Base-by-base conservation (phyloP, 768 basidiomycete genomes). In the Serendipita sp. region DNA sequence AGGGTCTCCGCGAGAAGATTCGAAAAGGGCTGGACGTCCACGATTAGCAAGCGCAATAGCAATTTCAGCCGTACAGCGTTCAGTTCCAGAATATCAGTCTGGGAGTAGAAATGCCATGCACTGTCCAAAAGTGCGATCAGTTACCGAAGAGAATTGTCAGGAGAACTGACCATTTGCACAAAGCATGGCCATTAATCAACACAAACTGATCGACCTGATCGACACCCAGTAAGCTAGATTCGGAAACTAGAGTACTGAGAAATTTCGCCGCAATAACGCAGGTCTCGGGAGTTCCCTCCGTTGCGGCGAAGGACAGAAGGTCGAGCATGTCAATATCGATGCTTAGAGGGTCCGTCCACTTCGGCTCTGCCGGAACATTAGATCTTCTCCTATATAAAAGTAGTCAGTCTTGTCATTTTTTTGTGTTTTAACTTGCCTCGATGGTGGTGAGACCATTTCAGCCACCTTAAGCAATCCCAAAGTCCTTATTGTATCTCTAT, bases 191-290 rank as follows among this genome's bases (percentile, higher is more conserved):
- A 67, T 88, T 86, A 54, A 81, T 79, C 36, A 88, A 71, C 35
- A 88, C 78, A 68, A 89, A 88, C 70, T 87, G 86, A 69, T 88
- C 86, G 2, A 85, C 77, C 72, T 88, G 88, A 68, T 85, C 80
- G 0, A 81, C 71, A 68, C 86, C 84, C 64, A 89, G 70, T 45
- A 82, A 78, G 1, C 82, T 78, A 2, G 85, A 80, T 46, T 84
- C 79, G 44, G 77, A 80, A 44, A 85, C 71, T 68, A 88, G 85
- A 13, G 79, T 73, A 67, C 80, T 75, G 32, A 89, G 68, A 69
- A 89, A 90, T 68, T 83, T 84, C 5, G 83, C 82, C 10, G 80
- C 72, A 18, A 85, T 71, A 67, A 77, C 77, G 7, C 78, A 75
- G 15, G 85, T 74, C 15, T 82, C 80, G 13, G 82, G 80, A 16